These are phyloP conservation scores for Hemerocallis citrina DNA, from an alignment of 106 monocot species.

Conservation along the genomic window DNA sequence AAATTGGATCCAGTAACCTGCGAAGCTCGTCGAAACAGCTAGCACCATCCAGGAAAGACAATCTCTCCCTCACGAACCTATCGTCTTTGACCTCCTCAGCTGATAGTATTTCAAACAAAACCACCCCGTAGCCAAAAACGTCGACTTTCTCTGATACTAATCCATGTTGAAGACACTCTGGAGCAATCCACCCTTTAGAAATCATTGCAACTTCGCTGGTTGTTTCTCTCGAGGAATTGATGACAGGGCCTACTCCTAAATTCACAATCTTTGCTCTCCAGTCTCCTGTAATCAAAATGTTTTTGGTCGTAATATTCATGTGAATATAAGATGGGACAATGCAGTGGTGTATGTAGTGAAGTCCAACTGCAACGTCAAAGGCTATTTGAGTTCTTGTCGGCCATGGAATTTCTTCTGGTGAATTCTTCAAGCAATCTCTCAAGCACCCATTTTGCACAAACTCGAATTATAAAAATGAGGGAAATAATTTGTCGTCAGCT, in stretches of 20 bases:
- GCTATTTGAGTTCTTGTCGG: slow-evolving; percentile 23
- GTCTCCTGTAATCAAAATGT: slow-evolving; percentile 18
- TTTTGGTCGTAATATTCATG: slow-evolving; percentile 28
- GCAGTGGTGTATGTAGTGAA: slow-evolving; percentile 33
- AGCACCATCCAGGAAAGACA: slow-evolving; percentile 4
- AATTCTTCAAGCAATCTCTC: slow-evolving; percentile 17
- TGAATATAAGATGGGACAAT: slow-evolving; percentile 20
- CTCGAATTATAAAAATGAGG: slow-evolving; percentile 18
- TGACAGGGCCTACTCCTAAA: slow-evolving; percentile 5
- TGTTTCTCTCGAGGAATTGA: neutral
- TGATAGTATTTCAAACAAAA: slow-evolving; percentile 20
- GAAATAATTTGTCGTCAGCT: slow-evolving; percentile 3
- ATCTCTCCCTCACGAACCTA: neutral
- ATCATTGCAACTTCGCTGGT: neutral
- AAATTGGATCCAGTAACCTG: slow-evolving; percentile 10
- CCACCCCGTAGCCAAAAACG: slow-evolving; percentile 23
- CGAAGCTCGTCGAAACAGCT: slow-evolving; percentile 16
- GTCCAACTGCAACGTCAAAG: slow-evolving; percentile 20
- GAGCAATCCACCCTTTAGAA: slow-evolving; percentile 10
- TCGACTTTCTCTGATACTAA: slow-evolving; percentile 15
- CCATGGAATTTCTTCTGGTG: slow-evolving; percentile 10
- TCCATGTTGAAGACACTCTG: slow-evolving; percentile 8
- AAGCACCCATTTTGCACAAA: slow-evolving; percentile 11
- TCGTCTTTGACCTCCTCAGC: slow-evolving; percentile 10
- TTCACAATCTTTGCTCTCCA: slow-evolving; percentile 25